Conservation (phyloP, 768 basidiomycete species). For the Suillus brevipes region DNA sequence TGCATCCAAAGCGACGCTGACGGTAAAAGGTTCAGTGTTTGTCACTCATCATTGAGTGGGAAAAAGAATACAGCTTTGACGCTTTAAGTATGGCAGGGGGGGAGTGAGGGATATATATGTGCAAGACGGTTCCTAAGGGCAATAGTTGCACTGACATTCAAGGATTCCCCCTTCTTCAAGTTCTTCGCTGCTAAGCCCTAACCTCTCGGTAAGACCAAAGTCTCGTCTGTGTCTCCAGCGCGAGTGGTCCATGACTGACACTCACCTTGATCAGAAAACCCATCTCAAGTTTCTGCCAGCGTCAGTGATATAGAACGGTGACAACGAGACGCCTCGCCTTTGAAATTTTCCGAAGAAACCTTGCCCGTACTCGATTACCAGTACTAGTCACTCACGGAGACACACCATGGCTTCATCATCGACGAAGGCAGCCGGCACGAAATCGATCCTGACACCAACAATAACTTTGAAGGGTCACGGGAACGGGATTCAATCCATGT, state of each 20-base stretch:
- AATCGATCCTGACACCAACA: neutral
- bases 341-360: neutral
- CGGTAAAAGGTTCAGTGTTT: no score
- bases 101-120: no score
- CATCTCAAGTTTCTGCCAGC: no score
- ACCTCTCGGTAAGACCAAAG: neutral
- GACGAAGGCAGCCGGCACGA: neutral
- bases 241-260: neutral
- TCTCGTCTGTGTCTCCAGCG: neutral
- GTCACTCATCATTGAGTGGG: no score
- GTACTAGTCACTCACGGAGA: no score
- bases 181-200: neutral
- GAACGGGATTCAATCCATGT: accelerated
- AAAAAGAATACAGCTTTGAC: no score
- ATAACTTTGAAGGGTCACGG: neutral
- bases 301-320: neutral
- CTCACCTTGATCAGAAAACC: neutral
- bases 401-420: neutral
- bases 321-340: neutral
- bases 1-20: no score
- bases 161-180: neutral
- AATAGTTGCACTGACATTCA: neutral
- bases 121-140: no score
- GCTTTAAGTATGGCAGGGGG: no score
- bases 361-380: neutral